Conservation (phyloP, 192 early-diverging fungal species). For the Umbelopsis vinacea region DNA sequence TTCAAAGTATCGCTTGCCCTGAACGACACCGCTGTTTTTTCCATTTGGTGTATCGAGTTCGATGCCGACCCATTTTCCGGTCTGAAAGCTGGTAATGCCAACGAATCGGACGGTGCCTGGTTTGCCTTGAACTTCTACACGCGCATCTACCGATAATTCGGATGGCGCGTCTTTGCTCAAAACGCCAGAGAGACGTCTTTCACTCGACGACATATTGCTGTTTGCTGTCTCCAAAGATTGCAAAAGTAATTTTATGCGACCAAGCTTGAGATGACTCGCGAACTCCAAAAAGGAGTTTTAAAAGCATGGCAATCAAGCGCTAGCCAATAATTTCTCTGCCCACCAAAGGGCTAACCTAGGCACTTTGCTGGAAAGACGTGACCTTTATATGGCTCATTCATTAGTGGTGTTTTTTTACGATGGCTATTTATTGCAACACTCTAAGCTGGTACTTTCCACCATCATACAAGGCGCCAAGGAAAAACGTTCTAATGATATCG, state of each 20-base stretch:
- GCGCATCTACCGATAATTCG: conserved; percentile 41
- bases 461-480: no score
- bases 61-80: conserved; percentile 90
- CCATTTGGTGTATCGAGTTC: conserved; percentile 78
- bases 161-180: conserved; percentile 25
- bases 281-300: no score
- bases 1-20: conserved; percentile 80
- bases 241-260: not conserved
- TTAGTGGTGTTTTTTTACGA: no score
- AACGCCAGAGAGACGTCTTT: conserved; percentile 17
- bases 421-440: no score
- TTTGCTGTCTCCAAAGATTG: not conserved
- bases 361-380: no score
- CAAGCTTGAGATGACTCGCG: no score
- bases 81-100: conserved; percentile 80
- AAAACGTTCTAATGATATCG: no score
- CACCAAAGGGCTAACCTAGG: no score
- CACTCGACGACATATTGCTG: conserved; percentile 13
- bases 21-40: conserved; percentile 81
- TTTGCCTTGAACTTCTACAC: conserved; percentile 60
- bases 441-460: no score
- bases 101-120: conserved; percentile 78
- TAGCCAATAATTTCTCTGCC: no score
- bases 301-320: no score
- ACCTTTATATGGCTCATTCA: no score